phyloP scores from a whole-genome alignment of 768 basidiomycete species.

The Hygrocybe coccinea region DNA sequence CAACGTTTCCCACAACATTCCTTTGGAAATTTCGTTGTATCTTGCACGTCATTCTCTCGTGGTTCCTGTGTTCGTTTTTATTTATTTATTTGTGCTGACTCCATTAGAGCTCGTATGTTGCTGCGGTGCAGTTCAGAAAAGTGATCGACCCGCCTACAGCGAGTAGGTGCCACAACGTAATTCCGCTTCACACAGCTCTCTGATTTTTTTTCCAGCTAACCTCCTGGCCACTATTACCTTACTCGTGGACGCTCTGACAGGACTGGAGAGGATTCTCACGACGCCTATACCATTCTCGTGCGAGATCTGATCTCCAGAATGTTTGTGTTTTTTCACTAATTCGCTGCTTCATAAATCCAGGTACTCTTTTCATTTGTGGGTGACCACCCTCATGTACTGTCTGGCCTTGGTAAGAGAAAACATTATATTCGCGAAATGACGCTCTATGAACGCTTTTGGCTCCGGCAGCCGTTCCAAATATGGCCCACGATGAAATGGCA shows the following conservation, averaged over 20 bases:
- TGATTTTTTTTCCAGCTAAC: conserved; percentile 31
- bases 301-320: conserved; percentile 17
- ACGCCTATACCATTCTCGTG: conserved; percentile 76
- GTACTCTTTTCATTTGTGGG: conserved; percentile 67
- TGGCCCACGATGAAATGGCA: conserved; percentile 50
- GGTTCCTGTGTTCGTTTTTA: background rate
- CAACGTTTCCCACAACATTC: conserved; percentile 48
- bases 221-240: conserved; percentile 47
- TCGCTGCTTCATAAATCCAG: too few species aligned
- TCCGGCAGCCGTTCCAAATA: conserved; percentile 58
- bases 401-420: conserved; percentile 46
- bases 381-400: conserved; percentile 57
- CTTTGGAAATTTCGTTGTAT: conserved; percentile 66
- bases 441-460: background rate
- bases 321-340: background rate
- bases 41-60: conserved; percentile 37
- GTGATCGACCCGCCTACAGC: conserved; percentile 54
- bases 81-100: conserved; percentile 6
- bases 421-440: background rate
- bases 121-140: conserved; percentile 54
- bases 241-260: conserved; percentile 62
- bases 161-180: conserved; percentile 37
- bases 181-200: background rate
- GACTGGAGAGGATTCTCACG: conserved; percentile 67
- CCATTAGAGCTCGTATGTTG: conserved; percentile 59